Evolutionary conservation across 164 flowering plant species (phyloP), one percentile per base, ranked within the genome.

Genomic region (Hamamelis virginiana): DNA sequence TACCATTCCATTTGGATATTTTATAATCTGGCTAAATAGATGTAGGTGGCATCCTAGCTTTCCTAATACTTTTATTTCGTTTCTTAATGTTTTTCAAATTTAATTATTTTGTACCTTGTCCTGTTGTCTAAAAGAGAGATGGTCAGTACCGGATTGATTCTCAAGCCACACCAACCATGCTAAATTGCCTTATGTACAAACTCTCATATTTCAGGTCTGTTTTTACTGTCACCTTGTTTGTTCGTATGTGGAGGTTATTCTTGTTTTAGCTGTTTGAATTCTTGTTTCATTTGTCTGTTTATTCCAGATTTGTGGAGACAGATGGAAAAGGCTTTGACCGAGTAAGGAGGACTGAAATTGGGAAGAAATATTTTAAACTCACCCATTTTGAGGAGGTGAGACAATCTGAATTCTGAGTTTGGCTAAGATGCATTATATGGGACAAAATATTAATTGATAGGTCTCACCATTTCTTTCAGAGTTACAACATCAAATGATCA

Each of bases 301-400:
- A 25, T 44, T 74, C 11, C 73, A 93, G 98, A 77, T 93, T 96
- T 81, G 99, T 93, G 72, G 99, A 96, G 67, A 86, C 94, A 22
- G 99, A 96, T 84, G 98, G 98, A 28, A 87, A 85, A 82, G 99
- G 83, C 15, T 96, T 74, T 73, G 99, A 96, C 78, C 78, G 98
- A 81, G 99, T 96, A 19, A 85, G 99, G 80, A 79, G 84, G 66
- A 91, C 98, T 69, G 98, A 96, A 76, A 96, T 96, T 70, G 99
- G 99, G 64, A 96, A 90, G 86, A 96, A 96, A 70, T 44, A 90
- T 79, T 89, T 96, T 80, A 96, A 91, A 66, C 96, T 96, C 56
- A 86, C 88, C 62, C 90, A 96, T 81, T 96, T 96, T 79, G 98
- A 92, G 78, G 99, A 93, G 99, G 99, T 95, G 59, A 79, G 83